Conservation (phyloP, 1,284 basidiomycete genomes). For the Boletus sp. region DNA sequence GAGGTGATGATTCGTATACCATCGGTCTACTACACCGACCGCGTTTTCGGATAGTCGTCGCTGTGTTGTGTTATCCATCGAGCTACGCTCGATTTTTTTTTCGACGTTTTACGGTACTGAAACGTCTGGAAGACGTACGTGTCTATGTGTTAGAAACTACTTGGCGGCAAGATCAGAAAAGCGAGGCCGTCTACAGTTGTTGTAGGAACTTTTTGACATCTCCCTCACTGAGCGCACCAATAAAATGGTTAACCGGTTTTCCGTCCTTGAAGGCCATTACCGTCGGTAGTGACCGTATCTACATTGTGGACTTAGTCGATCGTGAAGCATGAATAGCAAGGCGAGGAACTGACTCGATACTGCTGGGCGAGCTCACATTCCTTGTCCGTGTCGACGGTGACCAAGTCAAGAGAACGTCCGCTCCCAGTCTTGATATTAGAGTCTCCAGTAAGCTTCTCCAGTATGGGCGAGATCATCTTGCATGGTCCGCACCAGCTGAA, state of each 20-base stretch:
- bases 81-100: background rate
- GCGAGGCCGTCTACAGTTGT: constrained; percentile 30
- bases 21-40: constrained; percentile 12
- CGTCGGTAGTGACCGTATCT: constrained; percentile 69
- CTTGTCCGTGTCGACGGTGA: constrained; percentile 65
- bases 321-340: background rate
- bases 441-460: constrained; percentile 53
- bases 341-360: constrained; percentile 43
- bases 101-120: constrained; percentile 14
- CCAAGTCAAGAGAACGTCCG: constrained; percentile 59
- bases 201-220: constrained; percentile 52
- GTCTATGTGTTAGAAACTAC: background rate
- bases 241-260: constrained; percentile 51
- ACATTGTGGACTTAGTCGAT: background rate
- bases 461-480: constrained; percentile 62
- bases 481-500: constrained; percentile 75
- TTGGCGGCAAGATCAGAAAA: constrained; percentile 14
- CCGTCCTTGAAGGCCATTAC: constrained; percentile 70
- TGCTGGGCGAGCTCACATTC: constrained; percentile 48
- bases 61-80: constrained; percentile 15
- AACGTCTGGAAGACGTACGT: constrained; percentile 2
- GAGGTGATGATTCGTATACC: constrained; percentile 4
- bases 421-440: constrained; percentile 47
- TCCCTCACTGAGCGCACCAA: constrained; percentile 56
- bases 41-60: constrained; percentile 11